Base-by-base conservation (phyloP, 352 stramenopile genomes). In the Saprolegnia diclina region DNA sequence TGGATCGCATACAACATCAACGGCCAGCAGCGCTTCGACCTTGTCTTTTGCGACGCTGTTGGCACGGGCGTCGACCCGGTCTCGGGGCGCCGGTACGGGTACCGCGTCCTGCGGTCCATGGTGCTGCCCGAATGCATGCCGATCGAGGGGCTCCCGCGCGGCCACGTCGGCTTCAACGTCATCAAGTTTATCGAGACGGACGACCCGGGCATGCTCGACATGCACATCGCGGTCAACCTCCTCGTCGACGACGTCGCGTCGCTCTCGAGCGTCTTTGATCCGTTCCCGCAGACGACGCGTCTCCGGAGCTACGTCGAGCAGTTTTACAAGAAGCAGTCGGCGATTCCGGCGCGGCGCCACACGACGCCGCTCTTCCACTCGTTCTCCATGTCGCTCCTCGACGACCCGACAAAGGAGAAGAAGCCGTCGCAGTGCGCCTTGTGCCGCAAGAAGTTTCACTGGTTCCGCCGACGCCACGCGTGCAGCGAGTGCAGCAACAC, bases 381-480 rank as follows among this genome's bases (percentile, higher is more conserved):
- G 22, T 38, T 67, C 22, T 67, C 62, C 22, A 24, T 46, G 0
- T 32, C 46, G 5, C 6, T 53, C 42, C 16, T 35, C 29, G 22
- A 22, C 13, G 37, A 52, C 21, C 32, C 37, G 19, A 21, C 19
- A 1, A 53, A 67, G 21, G 40, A 21, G 11, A 67, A 59, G 62
- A 55, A 57, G 22, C 18, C 62, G 24, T 59, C 62, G 22, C 45
- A 67, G 16, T 67, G 62, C 62, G 18, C 13, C 7, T 40, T 67
- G 9, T 67, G 62, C 22, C 62, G 62, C 29, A 67, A 67, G 29
- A 67, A 67, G 26, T 67, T 67, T 22, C 62, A 67, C 62, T 67
- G 40, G 62, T 67, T 67, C 37, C 62, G 62, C 61, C 62, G 45
- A 5, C 62, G 62, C 18, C 46, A 67, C 22, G 32, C 14, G 19